Percentiles rank a stretch among this genome's conserved stretches.
Evolutionary conservation across 768 basidiomycete species (phyloP).

Genomic region (Suillus decipiens): DNA sequence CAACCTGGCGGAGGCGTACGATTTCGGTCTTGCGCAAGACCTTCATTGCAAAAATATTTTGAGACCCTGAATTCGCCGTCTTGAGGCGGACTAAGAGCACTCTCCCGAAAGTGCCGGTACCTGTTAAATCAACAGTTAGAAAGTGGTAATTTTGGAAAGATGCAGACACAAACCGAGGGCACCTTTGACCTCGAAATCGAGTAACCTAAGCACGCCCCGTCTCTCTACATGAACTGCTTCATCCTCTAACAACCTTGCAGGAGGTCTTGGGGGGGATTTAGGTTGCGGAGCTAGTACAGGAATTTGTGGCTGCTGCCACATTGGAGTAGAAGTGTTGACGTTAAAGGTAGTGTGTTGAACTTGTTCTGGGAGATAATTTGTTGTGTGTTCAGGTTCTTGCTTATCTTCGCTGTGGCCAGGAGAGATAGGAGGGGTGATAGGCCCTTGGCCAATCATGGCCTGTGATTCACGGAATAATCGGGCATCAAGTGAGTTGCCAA

Average conservation of each 20-base stretch:
- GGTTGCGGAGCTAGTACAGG: slow-evolving; percentile 8
- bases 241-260: slow-evolving; percentile 65
- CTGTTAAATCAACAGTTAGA: slow-evolving; percentile 39
- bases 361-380: slow-evolving; percentile 15
- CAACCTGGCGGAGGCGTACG: slow-evolving; percentile 89
- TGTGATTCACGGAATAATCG: slow-evolving; percentile 40
- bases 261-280: slow-evolving; percentile 35
- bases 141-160: slow-evolving; percentile 4
- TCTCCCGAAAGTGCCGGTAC: slow-evolving; percentile 95
- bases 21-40: slow-evolving; percentile 85
- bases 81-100: slow-evolving; percentile 86
- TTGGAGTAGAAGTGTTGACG: slow-evolving; percentile 14
- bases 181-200: slow-evolving; percentile 81
- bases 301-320: slow-evolving; percentile 14
- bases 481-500: slow-evolving; percentile 8
- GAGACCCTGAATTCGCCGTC: slow-evolving; percentile 44
- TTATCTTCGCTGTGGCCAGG: slow-evolving; percentile 50
- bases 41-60: slow-evolving; percentile 81
- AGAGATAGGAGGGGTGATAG: slow-evolving; percentile 72
- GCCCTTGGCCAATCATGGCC: slow-evolving; percentile 53
- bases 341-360: slow-evolving; percentile 9
- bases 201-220: slow-evolving; percentile 58
- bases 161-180: slow-evolving; percentile 57
- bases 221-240: slow-evolving; percentile 65
- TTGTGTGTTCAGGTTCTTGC: slow-evolving; percentile 16